These are phyloP conservation scores for Setaria viridis DNA, from an alignment of 202 grass and related monocot species.

Conservation along the genomic window DNA sequence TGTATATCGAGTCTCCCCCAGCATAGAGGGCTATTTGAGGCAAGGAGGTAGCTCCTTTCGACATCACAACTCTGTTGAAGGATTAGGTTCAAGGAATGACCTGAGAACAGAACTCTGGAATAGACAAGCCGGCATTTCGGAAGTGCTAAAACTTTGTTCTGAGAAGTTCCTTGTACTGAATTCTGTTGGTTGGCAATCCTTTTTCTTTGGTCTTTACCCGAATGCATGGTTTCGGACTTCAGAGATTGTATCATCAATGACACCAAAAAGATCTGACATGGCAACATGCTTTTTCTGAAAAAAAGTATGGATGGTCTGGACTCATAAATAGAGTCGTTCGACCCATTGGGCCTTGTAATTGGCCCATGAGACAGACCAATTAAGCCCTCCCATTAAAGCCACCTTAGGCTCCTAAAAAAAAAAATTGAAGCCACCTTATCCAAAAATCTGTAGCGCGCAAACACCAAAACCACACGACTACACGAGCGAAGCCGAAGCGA, in stretches of 20 bases:
- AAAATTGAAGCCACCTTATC: slow-evolving; percentile 34
- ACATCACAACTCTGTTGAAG: slow-evolving; percentile 7
- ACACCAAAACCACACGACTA: background rate
- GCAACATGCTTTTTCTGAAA: no score
- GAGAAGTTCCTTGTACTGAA: slow-evolving; percentile 23
- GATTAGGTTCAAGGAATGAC: background rate
- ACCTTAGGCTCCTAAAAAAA: slow-evolving; percentile 15
- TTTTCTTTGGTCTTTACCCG: slow-evolving; percentile 12
- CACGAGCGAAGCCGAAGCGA: background rate
- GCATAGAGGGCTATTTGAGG: slow-evolving; percentile 2
- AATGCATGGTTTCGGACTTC: background rate
- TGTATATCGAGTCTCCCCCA: slow-evolving; percentile 22
- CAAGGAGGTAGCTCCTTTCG: background rate
- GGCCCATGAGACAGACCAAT: background rate
- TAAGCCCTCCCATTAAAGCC: background rate
- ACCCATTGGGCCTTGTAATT: background rate
- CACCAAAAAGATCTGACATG: no score
- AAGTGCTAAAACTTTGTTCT: background rate
- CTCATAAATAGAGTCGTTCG: no score
- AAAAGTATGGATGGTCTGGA: no score
- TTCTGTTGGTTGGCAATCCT: background rate
- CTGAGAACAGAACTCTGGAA: slow-evolving; percentile 3
- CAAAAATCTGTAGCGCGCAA: background rate
- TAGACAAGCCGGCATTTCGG: background rate
- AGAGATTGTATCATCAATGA: background rate